Evolutionary conservation across 495 filamentous ascomycete genomes (phyloP), one percentile per base, ranked within the genome.

Genomic region (Hyaloscypha bicolor): DNA sequence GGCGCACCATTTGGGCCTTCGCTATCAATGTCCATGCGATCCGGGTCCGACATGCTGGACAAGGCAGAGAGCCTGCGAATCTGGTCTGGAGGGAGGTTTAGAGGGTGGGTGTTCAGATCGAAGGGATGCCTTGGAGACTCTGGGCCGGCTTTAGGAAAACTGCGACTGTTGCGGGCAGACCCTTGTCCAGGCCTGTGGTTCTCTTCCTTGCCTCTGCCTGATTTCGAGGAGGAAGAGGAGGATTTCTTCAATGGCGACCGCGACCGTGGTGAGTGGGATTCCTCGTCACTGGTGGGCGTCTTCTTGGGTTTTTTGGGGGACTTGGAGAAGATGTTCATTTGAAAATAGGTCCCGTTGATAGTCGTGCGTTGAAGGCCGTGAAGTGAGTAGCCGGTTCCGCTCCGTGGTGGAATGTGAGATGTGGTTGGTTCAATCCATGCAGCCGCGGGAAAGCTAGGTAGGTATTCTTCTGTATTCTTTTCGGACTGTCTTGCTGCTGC

Each of bases 11-110:
- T 81, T 58, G 82, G 82, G 42, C 80, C 80, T 63, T 92, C 91
- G 66, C 83, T 83, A 75, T 97, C 93, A 68, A 93, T 78, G 65
- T 97, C 93, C 92, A 96, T 96, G 60, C 86, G 80, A 59, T 79
- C 76, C 19, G 79, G 72, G 52, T 90, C 87, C 60, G 81, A 84
- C 76, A 84, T 87, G 75, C 86, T 86, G 70, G 87, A 89, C 78
- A 90, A 87, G 61, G 88, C 87, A 60, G 90, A 91, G 52, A 91
- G 86, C 59, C 86, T 76, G 63, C 89, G 88, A 76, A 91, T 84
- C 83, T 96, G 88, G 78, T 95, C 92, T 48, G 92, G 93, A 3
- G 90, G 92, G 37, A 94, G 86, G 74, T 97, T 96, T 59, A 96
- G 83, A 42, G 93, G 93, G 77, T 96, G 93, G 9, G 83, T 85